phyloP scores from a whole-genome alignment of 148 eudicot species.

The Chenopodium berlandieri region DNA sequence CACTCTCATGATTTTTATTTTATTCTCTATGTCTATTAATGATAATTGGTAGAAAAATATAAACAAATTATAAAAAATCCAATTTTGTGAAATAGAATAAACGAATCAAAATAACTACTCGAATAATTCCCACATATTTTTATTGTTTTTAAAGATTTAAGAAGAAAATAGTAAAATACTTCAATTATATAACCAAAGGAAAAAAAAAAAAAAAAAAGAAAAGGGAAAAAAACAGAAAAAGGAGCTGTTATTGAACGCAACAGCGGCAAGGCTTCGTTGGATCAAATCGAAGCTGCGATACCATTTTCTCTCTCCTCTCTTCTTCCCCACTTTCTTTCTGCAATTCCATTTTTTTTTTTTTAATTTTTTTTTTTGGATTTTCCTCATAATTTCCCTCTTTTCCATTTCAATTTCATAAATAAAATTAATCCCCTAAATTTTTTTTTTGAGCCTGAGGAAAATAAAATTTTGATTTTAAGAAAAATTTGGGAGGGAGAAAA shows the following conservation, averaged over 20 bases:
- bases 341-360: background rate
- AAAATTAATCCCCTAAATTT: background rate
- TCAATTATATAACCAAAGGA: background rate
- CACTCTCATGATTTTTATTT: too few relatives aligned
- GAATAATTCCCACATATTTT: too few relatives aligned
- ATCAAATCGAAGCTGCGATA: conserved; percentile 12
- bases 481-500: background rate
- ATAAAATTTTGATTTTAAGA: background rate
- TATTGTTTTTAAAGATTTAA: too few relatives aligned
- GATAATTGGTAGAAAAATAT: too few relatives aligned
- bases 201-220: background rate
- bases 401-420: background rate
- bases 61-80: too few relatives aligned
- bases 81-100: too few relatives aligned
- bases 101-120: too few relatives aligned
- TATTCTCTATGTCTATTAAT: too few relatives aligned
- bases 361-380: background rate
- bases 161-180: background rate
- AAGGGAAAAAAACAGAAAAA: conserved; percentile 2
- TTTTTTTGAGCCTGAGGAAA: background rate
- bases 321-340: background rate
- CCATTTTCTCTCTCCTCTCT: background rate
- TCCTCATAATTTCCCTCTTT: background rate
- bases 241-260: conserved; percentile 30
- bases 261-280: conserved; percentile 25